These are phyloP conservation scores for Ophiocordyceps robertsii DNA, from an alignment of 2,329 filamentous ascomycete genomes.

Conservation along the genomic window DNA sequence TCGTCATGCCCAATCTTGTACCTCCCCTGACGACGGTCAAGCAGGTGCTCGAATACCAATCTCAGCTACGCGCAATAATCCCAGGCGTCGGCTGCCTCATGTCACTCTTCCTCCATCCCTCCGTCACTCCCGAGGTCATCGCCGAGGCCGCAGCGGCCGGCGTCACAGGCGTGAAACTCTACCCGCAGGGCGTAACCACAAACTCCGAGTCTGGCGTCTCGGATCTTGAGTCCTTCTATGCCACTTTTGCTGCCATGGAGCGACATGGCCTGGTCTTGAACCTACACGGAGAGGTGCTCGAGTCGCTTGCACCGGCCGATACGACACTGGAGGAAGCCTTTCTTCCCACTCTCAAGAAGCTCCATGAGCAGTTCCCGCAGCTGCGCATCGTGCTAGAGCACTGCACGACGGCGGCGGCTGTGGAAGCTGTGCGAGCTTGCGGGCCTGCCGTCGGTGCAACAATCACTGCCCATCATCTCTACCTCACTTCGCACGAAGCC, in stretches of 20 bases:
- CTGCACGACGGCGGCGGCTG: slow-evolving; percentile 71
- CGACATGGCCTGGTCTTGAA: slow-evolving; percentile 72
- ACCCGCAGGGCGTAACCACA: slow-evolving; percentile 49
- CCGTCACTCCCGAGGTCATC: slow-evolving; percentile 56
- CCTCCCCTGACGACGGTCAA: slow-evolving; percentile 48
- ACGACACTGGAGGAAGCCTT: slow-evolving; percentile 40
- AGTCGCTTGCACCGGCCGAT: slow-evolving; percentile 22
- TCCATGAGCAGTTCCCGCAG: slow-evolving; percentile 64
- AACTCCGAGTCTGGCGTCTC: slow-evolving; percentile 58
- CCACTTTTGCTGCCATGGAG: slow-evolving; percentile 84
- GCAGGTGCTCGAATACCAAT: slow-evolving; percentile 53
- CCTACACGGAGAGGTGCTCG: slow-evolving; percentile 71
- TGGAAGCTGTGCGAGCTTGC: slow-evolving; percentile 64
- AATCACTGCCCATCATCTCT: slow-evolving; percentile 80
- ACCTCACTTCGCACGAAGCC: slow-evolving; percentile 49
- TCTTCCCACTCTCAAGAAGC: slow-evolving; percentile 60
- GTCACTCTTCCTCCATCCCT: slow-evolving; percentile 45
- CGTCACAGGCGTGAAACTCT: slow-evolving; percentile 59
- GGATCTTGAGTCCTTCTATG: slow-evolving; percentile 56
- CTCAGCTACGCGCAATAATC: slow-evolving; percentile 44
- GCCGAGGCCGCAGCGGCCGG: slow-evolving; percentile 59
- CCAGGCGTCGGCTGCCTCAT: slow-evolving; percentile 56
- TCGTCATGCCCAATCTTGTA: slow-evolving; percentile 51
- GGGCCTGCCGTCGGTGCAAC: slow-evolving; percentile 61
- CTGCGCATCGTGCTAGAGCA: slow-evolving; percentile 63